Percentiles rank a stretch among this genome's conserved stretches.
These are phyloP conservation scores for Cercospora janseana DNA, from an alignment of 2,329 filamentous ascomycete species.

Conservation along the genomic window DNA sequence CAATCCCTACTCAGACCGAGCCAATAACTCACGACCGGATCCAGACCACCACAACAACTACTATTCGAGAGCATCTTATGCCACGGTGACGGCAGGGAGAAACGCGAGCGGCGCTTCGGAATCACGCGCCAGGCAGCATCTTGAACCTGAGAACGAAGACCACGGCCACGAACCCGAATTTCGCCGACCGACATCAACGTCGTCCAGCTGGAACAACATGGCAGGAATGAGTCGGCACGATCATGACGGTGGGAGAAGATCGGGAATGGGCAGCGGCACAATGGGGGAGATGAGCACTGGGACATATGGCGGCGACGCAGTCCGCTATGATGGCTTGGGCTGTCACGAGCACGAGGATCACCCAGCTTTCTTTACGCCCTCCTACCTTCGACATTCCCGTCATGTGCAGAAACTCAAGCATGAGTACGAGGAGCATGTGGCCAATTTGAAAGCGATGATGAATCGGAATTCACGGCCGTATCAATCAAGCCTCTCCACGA, in stretches of 20 bases:
- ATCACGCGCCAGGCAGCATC: background rate
- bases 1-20: conserved; percentile 41
- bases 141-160: conserved; percentile 1
- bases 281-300: conserved; percentile 1
- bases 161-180: conserved; percentile 6
- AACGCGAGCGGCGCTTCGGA: background rate
- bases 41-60: conserved; percentile 33
- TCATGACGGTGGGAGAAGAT: conserved; percentile 14
- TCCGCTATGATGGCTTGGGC: conserved; percentile 23
- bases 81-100: conserved; percentile 57
- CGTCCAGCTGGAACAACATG: conserved; percentile 12
- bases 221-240: conserved; percentile 12
- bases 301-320: conserved; percentile 20
- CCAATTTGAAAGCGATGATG: conserved; percentile 31
- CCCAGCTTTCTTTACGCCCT: conserved; percentile 70
- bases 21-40: conserved; percentile 40
- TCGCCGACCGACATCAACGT: background rate
- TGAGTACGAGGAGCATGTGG: conserved; percentile 54
- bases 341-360: conserved; percentile 30
- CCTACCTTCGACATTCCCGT: conserved; percentile 74
- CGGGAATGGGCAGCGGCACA: conserved; percentile 17
- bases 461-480: conserved; percentile 14
- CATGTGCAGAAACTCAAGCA: conserved; percentile 71
- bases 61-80: conserved; percentile 58
- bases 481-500: conserved; percentile 50